Conservation (phyloP, 192 early-diverging fungal species). For the Entomortierella parvispora region DNA sequence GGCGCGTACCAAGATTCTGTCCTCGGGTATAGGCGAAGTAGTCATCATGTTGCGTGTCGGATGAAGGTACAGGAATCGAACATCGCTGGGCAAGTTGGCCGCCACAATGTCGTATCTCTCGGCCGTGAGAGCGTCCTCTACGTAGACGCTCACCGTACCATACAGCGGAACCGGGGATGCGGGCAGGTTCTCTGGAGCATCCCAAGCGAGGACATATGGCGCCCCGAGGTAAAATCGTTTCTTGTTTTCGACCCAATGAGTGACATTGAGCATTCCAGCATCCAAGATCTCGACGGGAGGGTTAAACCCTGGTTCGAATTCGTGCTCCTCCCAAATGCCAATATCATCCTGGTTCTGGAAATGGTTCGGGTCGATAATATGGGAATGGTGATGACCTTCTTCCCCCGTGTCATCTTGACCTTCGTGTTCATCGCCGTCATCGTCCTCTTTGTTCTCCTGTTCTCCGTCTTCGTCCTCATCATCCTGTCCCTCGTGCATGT, state of each 20-base stretch:
- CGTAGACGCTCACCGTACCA: slow-evolving; percentile 27
- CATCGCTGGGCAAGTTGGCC: slow-evolving; percentile 20
- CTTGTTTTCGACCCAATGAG: slow-evolving; percentile 34
- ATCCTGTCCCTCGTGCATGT: no score
- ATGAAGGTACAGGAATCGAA: slow-evolving; percentile 30
- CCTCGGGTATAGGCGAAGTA: not conserved
- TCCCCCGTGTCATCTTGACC: not conserved
- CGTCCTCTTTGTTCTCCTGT: not conserved
- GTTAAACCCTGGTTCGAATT: slow-evolving; percentile 33
- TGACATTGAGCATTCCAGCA: slow-evolving; percentile 26
- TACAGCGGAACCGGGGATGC: no score
- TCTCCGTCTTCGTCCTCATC: not conserved
- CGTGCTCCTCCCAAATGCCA: slow-evolving; percentile 21
- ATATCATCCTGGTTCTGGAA: slow-evolving; percentile 41
- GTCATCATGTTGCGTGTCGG: slow-evolving; percentile 35
- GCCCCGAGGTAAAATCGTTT: slow-evolving; percentile 37
- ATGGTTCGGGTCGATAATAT: slow-evolving; percentile 28
- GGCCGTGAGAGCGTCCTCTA: slow-evolving; percentile 32
- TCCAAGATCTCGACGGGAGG: slow-evolving; percentile 25
- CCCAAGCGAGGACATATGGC: slow-evolving; percentile 44
- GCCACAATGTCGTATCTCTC: slow-evolving; percentile 38
- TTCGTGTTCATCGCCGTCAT: not conserved
- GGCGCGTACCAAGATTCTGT: slow-evolving; percentile 23
- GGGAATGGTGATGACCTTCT: slow-evolving; percentile 13
- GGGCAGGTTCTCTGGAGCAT: slow-evolving; percentile 18